Percentiles rank a stretch among this genome's conserved stretches.
These are phyloP conservation scores for Prinsepia uniflora DNA, from an alignment of 306 rosid species.

Conservation along the genomic window DNA sequence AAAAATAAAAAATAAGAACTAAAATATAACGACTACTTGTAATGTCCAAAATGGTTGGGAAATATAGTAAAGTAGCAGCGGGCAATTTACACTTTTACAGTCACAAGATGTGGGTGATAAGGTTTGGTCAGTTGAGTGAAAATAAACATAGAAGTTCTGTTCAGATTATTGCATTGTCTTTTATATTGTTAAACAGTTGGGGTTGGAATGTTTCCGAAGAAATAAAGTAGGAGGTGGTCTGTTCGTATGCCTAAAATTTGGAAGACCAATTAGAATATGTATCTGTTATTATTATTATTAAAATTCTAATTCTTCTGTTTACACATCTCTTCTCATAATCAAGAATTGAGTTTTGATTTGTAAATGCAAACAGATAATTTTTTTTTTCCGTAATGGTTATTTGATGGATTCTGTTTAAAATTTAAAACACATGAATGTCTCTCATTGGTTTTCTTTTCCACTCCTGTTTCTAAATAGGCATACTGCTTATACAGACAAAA, in stretches of 20 bases:
- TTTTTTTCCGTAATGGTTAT: slow-evolving; percentile 16
- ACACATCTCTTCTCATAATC: not conserved
- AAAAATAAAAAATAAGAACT: too few species aligned
- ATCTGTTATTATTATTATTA: not conserved
- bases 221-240: not conserved
- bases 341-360: not conserved
- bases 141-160: not conserved
- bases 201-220: not conserved
- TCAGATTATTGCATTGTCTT: not conserved
- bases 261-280: not conserved
- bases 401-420: not conserved
- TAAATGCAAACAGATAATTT: not conserved
- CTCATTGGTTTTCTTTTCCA: slow-evolving; percentile 23
- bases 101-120: not conserved
- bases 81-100: not conserved
- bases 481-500: slow-evolving; percentile 97
- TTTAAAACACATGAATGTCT: not conserved
- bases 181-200: not conserved
- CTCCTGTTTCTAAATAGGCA: slow-evolving; percentile 54
- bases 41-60: not conserved
- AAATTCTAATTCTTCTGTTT: not conserved
- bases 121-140: not conserved
- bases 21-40: not conserved
- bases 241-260: too few species aligned
- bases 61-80: not conserved